Conservation (phyloP, 2,329 filamentous ascomycete species). For the Colletotrichum eremochloae region DNA sequence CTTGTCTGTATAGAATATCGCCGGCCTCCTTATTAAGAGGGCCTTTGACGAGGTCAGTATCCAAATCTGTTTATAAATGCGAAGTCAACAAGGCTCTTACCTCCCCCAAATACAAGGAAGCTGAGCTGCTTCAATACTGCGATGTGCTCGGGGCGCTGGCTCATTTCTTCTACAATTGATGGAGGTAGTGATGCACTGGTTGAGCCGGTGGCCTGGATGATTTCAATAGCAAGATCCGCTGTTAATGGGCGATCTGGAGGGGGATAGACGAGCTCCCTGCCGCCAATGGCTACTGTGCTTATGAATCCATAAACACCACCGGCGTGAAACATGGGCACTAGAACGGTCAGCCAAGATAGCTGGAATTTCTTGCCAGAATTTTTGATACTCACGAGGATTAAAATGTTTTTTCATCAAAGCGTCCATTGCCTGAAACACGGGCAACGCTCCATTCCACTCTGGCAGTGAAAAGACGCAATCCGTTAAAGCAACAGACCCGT, state of each 20-base stretch:
- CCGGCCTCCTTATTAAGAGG: constrained; percentile 53
- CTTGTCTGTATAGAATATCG: constrained; percentile 52
- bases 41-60: neutral
- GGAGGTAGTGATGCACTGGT: constrained; percentile 53
- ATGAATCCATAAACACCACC: constrained; percentile 49
- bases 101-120: constrained; percentile 54
- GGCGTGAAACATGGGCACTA: constrained; percentile 57
- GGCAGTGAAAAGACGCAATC: constrained; percentile 45
- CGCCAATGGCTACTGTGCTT: constrained; percentile 48
- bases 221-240: constrained; percentile 51
- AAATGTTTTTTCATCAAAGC: constrained; percentile 41
- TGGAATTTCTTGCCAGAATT: neutral
- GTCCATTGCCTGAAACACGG: constrained; percentile 49
- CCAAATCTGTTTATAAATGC: no score
- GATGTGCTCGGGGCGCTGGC: constrained; percentile 50
- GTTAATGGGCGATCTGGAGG: constrained; percentile 52
- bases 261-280: constrained; percentile 46
- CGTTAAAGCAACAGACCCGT: constrained; percentile 54
- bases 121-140: constrained; percentile 51
- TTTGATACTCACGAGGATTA: constrained; percentile 22
- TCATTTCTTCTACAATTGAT: constrained; percentile 59
- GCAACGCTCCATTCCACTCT: constrained; percentile 41
- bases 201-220: constrained; percentile 47
- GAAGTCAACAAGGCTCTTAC: constrained; percentile 42
- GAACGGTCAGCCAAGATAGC: neutral